A percentile compares a stretch with the other conserved stretches of the same genome.
Evolutionary conservation across 768 basidiomycete genomes (phyloP).

Genomic region (Postia placenta): DNA sequence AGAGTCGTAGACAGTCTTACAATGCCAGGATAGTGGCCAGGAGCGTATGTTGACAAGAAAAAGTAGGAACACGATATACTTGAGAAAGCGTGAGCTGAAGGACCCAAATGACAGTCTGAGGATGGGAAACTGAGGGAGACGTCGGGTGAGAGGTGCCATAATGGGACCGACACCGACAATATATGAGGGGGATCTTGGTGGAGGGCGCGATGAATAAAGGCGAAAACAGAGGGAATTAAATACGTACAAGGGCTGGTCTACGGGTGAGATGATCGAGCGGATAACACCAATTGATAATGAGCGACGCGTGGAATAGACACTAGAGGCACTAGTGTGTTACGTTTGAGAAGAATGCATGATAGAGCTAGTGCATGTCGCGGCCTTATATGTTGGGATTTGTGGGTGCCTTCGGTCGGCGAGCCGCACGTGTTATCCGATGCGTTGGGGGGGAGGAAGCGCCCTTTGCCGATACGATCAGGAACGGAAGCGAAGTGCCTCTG

Average conservation of each 20-base stretch:
- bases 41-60: constrained; percentile 57
- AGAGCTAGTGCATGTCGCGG: neutral
- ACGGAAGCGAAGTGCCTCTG: neutral
- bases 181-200: neutral
- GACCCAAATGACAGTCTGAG: neutral
- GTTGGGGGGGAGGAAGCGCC: neutral
- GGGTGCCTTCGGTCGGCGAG: too few species aligned
- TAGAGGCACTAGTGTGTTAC: neutral
- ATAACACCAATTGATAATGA: neutral
- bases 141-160: neutral
- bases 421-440: neutral
- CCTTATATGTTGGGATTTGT: neutral
- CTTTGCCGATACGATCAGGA: neutral
- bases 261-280: neutral
- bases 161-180: neutral
- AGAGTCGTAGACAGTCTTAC: constrained; percentile 34
- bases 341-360: neutral
- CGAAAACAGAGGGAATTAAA: too few species aligned
- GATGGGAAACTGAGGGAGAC: neutral
- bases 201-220: too few species aligned
- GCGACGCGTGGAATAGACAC: neutral
- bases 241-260: neutral
- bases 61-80: constrained; percentile 39
- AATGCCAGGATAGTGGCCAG: constrained; percentile 62
- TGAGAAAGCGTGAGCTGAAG: constrained; percentile 20